Evolutionary conservation across 495 filamentous ascomycete genomes (phyloP).

Genomic region (Staphylotrichum longicolle): DNA sequence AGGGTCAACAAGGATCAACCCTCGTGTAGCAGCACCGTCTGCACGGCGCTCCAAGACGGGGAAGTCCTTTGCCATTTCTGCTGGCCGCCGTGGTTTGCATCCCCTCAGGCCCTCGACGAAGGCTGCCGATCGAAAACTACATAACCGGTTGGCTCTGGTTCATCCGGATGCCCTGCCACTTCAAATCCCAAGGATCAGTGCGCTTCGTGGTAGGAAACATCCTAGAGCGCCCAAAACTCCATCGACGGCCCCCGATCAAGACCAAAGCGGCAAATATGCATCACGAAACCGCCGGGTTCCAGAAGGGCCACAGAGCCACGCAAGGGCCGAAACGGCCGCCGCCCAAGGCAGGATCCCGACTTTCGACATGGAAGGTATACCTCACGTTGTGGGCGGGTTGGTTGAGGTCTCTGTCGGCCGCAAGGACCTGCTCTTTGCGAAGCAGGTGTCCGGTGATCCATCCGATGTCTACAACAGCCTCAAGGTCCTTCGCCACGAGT

Average conservation of each 20-base stretch:
- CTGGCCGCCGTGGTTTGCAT: background rate
- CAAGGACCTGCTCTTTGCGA: slow-evolving; percentile 1
- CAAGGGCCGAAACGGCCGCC: background rate
- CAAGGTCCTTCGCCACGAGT: background rate
- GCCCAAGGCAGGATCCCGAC: background rate
- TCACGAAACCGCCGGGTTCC: no score
- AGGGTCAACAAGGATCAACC: background rate
- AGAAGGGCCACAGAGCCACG: background rate
- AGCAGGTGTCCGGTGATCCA: background rate
- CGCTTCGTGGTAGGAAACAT: background rate
- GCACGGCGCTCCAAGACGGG: background rate
- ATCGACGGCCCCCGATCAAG: background rate
- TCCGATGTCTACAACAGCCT: background rate
- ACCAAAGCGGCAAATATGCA: background rate
- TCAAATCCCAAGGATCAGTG: background rate
- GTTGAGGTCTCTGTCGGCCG: background rate
- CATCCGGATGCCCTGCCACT: background rate
- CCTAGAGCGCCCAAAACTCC: no score
- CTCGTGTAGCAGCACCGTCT: background rate
- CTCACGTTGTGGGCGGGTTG: slow-evolving; percentile 4
- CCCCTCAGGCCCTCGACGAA: background rate
- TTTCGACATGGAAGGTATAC: background rate
- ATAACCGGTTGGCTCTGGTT: background rate
- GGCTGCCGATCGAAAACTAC: background rate
- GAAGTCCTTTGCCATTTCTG: background rate